phyloP scores from a whole-genome alignment of 108 stramenopile species.

The Chaetoceros tenuissimus region DNA sequence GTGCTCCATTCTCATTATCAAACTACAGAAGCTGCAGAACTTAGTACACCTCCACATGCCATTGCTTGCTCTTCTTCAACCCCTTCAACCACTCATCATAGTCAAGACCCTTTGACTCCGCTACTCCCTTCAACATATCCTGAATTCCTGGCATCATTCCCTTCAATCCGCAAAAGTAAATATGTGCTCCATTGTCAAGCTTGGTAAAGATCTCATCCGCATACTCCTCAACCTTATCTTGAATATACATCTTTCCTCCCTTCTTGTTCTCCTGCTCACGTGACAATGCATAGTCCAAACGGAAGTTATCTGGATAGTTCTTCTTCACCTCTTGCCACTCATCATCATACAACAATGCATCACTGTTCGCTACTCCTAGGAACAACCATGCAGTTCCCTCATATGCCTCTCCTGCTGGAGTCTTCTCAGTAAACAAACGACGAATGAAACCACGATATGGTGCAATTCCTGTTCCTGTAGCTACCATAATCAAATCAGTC shows the following conservation, averaged over 20 bases:
- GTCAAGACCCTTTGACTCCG: conserved; percentile 79
- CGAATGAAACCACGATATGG: conserved; percentile 96
- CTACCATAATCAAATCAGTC: conserved; percentile 97
- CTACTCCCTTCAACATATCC: conserved; percentile 88
- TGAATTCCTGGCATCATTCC: conserved; percentile 99
- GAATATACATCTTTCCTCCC: conserved; percentile 98
- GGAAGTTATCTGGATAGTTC: conserved; percentile 83
- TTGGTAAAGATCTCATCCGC: conserved; percentile 88
- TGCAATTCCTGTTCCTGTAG: conserved; percentile 96
- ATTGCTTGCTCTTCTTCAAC: conserved; percentile 70
- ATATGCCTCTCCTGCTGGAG: conserved; percentile 84
- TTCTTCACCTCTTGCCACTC: conserved; percentile 91
- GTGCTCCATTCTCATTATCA: too few species aligned
- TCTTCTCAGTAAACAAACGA: conserved; percentile 92
- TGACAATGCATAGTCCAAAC: conserved; percentile 90
- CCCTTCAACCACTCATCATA: conserved; percentile 85
- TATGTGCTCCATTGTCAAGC: conserved; percentile 90
- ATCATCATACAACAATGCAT: conserved; percentile 94
- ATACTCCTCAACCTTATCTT: conserved; percentile 96
- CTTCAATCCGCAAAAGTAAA: conserved; percentile 98
- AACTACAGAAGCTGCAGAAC: too few species aligned
- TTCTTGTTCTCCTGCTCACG: conserved; percentile 90
- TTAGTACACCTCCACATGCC: conserved; percentile 87
- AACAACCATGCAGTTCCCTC: conserved; percentile 96
- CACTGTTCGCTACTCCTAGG: conserved; percentile 94